Evolutionary conservation across 1,284 basidiomycete species (phyloP).

Genomic region (Cutaneotrichosporon spelunceum): DNA sequence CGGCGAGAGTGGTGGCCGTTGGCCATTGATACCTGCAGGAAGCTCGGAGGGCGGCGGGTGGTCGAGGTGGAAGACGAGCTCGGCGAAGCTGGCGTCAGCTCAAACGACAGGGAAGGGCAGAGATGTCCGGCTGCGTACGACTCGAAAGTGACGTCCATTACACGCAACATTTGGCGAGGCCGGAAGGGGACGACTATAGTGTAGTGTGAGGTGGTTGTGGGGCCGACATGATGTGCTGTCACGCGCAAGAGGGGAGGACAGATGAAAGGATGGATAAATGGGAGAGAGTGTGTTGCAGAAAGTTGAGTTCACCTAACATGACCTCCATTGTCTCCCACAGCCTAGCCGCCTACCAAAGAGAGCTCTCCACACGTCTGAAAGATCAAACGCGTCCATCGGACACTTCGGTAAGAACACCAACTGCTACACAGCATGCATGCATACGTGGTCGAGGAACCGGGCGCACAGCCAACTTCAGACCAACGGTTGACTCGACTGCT

Average conservation of each 20-base stretch:
- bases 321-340: too few relatives aligned
- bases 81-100: slow-evolving; percentile 30
- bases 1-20: slow-evolving; percentile 14
- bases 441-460: not conserved
- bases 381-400: too few relatives aligned
- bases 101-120: not conserved
- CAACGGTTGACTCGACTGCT: not conserved
- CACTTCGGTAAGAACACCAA: too few relatives aligned
- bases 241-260: too few relatives aligned
- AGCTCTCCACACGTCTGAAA: too few relatives aligned
- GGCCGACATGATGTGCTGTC: not conserved
- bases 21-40: not conserved
- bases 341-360: too few relatives aligned
- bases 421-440: not conserved
- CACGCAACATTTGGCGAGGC: not conserved
- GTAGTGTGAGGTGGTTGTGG: not conserved
- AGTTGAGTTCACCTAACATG: too few relatives aligned
- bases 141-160: slow-evolving; percentile 40
- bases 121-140: slow-evolving; percentile 21
- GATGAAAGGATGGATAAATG: too few relatives aligned
- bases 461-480: not conserved
- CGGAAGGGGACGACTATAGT: not conserved
- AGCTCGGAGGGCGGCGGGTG: slow-evolving; percentile 30
- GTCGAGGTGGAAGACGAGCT: slow-evolving; percentile 39
- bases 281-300: too few relatives aligned